Conservation (phyloP, 2,329 filamentous ascomycete species). For the Pestalotiopsis sp. region DNA sequence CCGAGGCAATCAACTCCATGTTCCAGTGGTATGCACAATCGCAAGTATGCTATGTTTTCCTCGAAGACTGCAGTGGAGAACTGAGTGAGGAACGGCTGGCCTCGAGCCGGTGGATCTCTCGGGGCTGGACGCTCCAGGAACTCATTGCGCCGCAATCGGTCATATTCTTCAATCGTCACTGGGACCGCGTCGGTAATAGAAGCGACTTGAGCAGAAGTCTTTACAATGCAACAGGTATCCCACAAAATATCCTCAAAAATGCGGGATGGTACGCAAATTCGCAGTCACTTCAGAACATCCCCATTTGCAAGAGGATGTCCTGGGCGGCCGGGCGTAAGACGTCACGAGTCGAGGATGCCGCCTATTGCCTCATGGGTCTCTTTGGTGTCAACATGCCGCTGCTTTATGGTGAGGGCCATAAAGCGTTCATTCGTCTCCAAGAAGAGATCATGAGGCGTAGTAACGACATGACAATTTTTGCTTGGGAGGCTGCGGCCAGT, state of each 20-base stretch:
- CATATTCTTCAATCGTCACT: conserved; percentile 10
- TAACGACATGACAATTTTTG: neutral
- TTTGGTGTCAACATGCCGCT: neutral
- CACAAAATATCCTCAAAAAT: neutral
- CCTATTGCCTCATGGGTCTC: neutral
- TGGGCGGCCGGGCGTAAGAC: neutral
- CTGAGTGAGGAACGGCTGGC: neutral
- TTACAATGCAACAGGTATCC: neutral
- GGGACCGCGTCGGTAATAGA: neutral
- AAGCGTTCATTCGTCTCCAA: neutral
- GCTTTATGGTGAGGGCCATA: neutral
- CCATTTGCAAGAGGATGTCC: neutral
- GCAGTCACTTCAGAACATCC: too few relatives aligned
- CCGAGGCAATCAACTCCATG: conserved; percentile 7
- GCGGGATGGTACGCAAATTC: neutral
- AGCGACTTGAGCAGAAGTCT: neutral
- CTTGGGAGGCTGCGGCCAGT: neutral
- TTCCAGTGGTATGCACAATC: neutral
- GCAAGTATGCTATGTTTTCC: neutral
- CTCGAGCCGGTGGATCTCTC: conserved; percentile 3
- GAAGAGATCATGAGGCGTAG: neutral
- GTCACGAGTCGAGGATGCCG: neutral
- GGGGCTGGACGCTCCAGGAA: conserved; percentile 11
- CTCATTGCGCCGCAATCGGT: conserved; percentile 5
- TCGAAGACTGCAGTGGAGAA: neutral